Conservation (phyloP, 2,329 filamentous ascomycete genomes). For the Penicillium sp. region DNA sequence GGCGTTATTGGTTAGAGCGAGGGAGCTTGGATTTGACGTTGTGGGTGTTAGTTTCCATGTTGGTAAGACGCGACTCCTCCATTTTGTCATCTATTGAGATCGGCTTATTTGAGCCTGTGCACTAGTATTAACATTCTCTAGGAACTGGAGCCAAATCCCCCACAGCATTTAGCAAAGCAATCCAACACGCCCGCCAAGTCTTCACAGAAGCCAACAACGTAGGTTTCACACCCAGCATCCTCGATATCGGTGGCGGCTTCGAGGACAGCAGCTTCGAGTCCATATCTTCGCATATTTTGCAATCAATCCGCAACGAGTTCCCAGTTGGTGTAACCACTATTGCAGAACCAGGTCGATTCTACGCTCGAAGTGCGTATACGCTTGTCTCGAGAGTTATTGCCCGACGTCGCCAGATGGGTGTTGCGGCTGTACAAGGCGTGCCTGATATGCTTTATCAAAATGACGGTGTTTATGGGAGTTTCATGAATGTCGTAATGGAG, state of each 20-base stretch:
- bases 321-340: slow-evolving; percentile 14
- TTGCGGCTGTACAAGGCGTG: background rate
- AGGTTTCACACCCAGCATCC: slow-evolving; percentile 17
- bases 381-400: slow-evolving; percentile 23
- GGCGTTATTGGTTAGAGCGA: slow-evolving; percentile 19
- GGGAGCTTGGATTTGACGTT: slow-evolving; percentile 22
- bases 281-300: slow-evolving; percentile 13
- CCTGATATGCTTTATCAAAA: slow-evolving; percentile 31
- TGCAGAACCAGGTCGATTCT: slow-evolving; percentile 28
- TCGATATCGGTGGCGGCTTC: slow-evolving; percentile 32
- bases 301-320: slow-evolving; percentile 9
- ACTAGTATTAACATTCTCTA: background rate
- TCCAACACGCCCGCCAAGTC: slow-evolving; percentile 17
- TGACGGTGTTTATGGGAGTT: slow-evolving; percentile 30
- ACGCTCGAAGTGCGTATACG: slow-evolving; percentile 22
- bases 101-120: no score
- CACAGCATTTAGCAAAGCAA: slow-evolving; percentile 16
- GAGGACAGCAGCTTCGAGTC: slow-evolving; percentile 21
- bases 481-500: slow-evolving; percentile 19
- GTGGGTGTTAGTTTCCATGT: slow-evolving; percentile 33
- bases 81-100: no score
- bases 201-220: slow-evolving; percentile 14
- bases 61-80: no score
- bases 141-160: slow-evolving; percentile 20
- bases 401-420: slow-evolving; percentile 14